Base-by-base conservation (phyloP, 1,139 yeast genomes). In the Suhomyces anneliseae region DNA sequence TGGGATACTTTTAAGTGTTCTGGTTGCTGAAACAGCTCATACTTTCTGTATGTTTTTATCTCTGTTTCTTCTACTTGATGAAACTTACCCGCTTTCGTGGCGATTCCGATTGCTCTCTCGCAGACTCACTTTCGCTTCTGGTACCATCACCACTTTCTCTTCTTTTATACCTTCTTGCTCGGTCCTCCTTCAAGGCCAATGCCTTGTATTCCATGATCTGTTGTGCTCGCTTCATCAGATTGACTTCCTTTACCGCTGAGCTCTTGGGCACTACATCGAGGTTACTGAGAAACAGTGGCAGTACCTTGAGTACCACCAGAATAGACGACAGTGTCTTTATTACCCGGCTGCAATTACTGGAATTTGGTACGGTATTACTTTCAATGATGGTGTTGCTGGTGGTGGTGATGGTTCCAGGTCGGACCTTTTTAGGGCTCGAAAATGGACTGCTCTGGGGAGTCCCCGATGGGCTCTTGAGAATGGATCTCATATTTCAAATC, bases 131-230 rank as follows among this genome's bases (percentile, higher is more conserved):
- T 29, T 29, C 32, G n/a, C 32, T 29, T 9, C 9, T 11, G n/a
- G 11, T 11, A 9, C n/a, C 32, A 29, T 9, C 32, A 9, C 32
- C 32, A 36, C 38, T 4, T 7, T 8, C n/a, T 32, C 41, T 31
- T 24, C 32, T 27, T 9, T n/a, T 19, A 53, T 55, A 42, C 52
- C 54, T 49, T 47, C 48, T 24, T 50, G 57, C 52, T 48, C 75
- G 51, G 39, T 62, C 58, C 45, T 68, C 72, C 45, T 51, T 53
- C 12, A 59, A 42, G 3, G 59, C 48, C 33, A 52, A 34, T 12
- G 54, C 54, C 38, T 40, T 47, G 45, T 47, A 47, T 38, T 40
- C 39, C 35, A 43, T 31, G 12, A 39, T 39, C 24, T 39, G 41
- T 27, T 12, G 36, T 19, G 31, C 41, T 15, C 41, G 14, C 29